Conservation (phyloP, 2,329 filamentous ascomycete genomes). For the Sporothrix sp. region DNA sequence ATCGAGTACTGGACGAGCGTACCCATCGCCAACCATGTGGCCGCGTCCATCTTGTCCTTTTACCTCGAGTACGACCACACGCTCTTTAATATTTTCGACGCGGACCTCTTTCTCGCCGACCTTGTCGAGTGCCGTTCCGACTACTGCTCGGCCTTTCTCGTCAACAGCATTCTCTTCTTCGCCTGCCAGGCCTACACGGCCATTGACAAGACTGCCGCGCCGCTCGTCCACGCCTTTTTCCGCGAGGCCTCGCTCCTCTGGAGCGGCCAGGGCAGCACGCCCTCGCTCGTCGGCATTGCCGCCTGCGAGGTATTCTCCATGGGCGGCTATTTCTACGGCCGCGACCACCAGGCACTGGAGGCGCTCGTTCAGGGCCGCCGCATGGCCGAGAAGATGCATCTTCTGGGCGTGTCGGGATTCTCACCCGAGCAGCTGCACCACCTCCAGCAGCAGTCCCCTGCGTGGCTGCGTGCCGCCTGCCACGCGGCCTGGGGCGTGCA, state of each 20-base stretch:
- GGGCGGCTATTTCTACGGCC: slow-evolving; percentile 12
- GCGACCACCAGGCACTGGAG: not conserved
- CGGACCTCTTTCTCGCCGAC: not conserved
- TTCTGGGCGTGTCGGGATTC: not conserved
- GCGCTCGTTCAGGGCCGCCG: slow-evolving; percentile 8
- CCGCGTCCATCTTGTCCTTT: slow-evolving; percentile 12
- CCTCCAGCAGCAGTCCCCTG: not conserved
- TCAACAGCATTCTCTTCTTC: not conserved
- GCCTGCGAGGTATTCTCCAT: slow-evolving; percentile 10
- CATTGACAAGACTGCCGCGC: not conserved
- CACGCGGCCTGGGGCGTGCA: slow-evolving; percentile 14
- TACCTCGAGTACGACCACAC: slow-evolving; percentile 16
- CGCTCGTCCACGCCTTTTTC: not conserved
- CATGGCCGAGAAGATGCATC: slow-evolving; percentile 9
- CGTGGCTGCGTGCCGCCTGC: slow-evolving; percentile 10
- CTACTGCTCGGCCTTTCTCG: not conserved
- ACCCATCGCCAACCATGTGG: slow-evolving; percentile 11
- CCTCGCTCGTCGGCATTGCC: not conserved
- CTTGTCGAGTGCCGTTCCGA: not conserved
- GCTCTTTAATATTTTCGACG: slow-evolving; percentile 10
- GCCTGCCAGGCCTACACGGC: not conserved
- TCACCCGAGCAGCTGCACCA: not conserved
- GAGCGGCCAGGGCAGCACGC: not conserved
- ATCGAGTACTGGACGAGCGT: slow-evolving; percentile 16
- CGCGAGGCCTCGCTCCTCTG: not conserved